phyloP scores from a whole-genome alignment of 192 early-diverging fungal species.

The Coemansia furcata region DNA sequence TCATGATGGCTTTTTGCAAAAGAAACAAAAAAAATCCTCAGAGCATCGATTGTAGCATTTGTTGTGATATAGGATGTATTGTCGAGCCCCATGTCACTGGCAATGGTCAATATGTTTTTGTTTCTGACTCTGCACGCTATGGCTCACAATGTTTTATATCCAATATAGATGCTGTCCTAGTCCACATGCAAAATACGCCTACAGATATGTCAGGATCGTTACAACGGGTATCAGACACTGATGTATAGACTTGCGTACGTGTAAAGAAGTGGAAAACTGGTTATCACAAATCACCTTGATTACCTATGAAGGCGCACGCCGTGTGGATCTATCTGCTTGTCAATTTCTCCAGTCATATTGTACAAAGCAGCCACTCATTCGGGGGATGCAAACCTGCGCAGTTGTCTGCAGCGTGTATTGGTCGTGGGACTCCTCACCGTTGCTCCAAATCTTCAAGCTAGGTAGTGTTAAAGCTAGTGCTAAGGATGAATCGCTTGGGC shows the following conservation, averaged over 20 bases:
- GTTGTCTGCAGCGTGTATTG: slow-evolving; percentile 27
- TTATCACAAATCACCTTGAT: slow-evolving; percentile 8
- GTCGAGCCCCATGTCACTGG: too few relatives aligned
- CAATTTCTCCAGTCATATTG: background rate
- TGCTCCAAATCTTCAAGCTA: slow-evolving; percentile 10
- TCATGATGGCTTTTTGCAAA: too few relatives aligned
- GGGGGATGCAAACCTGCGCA: background rate
- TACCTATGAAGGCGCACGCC: slow-evolving; percentile 2
- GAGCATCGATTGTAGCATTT: too few relatives aligned
- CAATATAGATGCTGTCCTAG: too few relatives aligned
- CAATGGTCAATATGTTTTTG: too few relatives aligned
- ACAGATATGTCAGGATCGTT: slow-evolving; percentile 8
- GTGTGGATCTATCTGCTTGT: slow-evolving; percentile 33
- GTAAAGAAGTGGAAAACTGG: slow-evolving; percentile 16
- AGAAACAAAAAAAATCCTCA: too few relatives aligned
- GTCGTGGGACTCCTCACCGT: slow-evolving; percentile 7
- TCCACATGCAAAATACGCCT: background rate
- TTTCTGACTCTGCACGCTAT: too few relatives aligned
- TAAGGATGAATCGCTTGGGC: background rate
- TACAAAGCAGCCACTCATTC: slow-evolving; percentile 4
- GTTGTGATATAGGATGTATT: too few relatives aligned
- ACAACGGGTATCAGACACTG: slow-evolving; percentile 32
- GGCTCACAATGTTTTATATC: too few relatives aligned
- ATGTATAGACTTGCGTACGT: slow-evolving; percentile 26
- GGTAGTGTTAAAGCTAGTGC: slow-evolving; percentile 17